These are phyloP conservation scores for Trichoderma aggressivum DNA, from an alignment of 2,329 filamentous ascomycete genomes.

Conservation along the genomic window DNA sequence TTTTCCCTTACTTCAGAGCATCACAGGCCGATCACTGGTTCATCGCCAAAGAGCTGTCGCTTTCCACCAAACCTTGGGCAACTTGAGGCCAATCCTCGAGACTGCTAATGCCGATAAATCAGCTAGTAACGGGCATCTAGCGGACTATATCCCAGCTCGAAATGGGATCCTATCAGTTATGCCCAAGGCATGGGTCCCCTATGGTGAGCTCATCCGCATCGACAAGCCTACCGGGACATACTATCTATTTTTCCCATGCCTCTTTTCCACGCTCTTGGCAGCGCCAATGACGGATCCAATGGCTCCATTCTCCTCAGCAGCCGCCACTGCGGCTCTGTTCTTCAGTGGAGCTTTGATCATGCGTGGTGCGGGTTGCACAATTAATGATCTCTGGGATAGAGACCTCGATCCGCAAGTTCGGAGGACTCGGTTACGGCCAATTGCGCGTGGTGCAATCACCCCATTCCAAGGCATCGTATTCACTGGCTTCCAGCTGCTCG, in stretches of 20 bases:
- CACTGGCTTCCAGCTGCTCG: slow-evolving; percentile 69
- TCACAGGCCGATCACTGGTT: slow-evolving; percentile 18
- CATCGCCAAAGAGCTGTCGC: slow-evolving; percentile 21
- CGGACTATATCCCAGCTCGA: slow-evolving; percentile 64
- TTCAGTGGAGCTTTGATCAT: slow-evolving; percentile 75
- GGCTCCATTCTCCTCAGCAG: slow-evolving; percentile 56
- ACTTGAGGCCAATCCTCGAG: slow-evolving; percentile 21
- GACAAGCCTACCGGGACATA: slow-evolving; percentile 80
- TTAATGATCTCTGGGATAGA: slow-evolving; percentile 89
- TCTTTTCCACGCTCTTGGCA: slow-evolving; percentile 80
- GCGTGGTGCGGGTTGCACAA: slow-evolving; percentile 82
- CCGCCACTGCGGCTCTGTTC: slow-evolving; percentile 67
- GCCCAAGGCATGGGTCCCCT: slow-evolving; percentile 69
- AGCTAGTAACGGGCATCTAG: background rate
- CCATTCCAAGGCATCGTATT: slow-evolving; percentile 70
- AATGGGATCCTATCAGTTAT: slow-evolving; percentile 68
- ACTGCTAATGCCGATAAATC: background rate
- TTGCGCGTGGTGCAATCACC: slow-evolving; percentile 73
- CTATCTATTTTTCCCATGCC: slow-evolving; percentile 81
- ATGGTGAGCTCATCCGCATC: slow-evolving; percentile 76
- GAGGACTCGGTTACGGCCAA: slow-evolving; percentile 73
- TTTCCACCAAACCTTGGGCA: slow-evolving; percentile 27
- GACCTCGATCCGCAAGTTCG: slow-evolving; percentile 79
- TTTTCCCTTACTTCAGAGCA: background rate
- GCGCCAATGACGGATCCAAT: slow-evolving; percentile 65